phyloP scores from a whole-genome alignment of 2,329 filamentous ascomycete genomes.

The Fusarium hostae region DNA sequence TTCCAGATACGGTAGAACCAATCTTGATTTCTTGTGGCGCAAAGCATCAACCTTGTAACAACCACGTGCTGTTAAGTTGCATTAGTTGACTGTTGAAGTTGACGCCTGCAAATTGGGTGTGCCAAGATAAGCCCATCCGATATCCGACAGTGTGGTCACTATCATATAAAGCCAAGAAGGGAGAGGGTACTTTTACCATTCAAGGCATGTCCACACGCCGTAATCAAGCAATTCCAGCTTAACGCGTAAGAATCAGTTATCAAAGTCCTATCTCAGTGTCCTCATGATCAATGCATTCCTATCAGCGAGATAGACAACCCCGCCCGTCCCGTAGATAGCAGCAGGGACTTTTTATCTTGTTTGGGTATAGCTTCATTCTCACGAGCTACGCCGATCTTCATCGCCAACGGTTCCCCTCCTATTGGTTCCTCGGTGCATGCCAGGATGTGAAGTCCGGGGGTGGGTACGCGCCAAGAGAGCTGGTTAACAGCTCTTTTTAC shows the following conservation, averaged over 20 bases:
- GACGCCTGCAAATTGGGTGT: not conserved
- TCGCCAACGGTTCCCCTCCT: not conserved
- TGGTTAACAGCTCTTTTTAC: conserved; percentile 3
- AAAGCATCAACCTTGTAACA: not conserved
- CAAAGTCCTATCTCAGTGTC: not conserved
- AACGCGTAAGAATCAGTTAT: conserved; percentile 1
- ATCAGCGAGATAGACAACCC: conserved; percentile 13
- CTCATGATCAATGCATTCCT: conserved; percentile 8
- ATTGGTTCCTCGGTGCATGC: conserved; percentile 18
- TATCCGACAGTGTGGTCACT: not conserved
- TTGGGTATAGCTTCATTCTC: conserved; percentile 24
- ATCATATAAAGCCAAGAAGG: not conserved
- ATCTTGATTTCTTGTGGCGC: not conserved
- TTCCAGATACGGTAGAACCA: conserved; percentile 2
- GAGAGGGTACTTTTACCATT: conserved; percentile 4
- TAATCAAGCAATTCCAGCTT: not conserved
- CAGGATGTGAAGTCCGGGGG: conserved; percentile 19
- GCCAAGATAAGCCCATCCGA: not conserved
- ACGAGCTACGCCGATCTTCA: not conserved
- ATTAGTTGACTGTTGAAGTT: not conserved
- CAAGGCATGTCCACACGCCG: not conserved
- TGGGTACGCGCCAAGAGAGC: not conserved
- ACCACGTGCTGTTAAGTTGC: not conserved
- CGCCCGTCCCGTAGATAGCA: conserved; percentile 10
- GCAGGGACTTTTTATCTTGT: conserved; percentile 29